These are phyloP conservation scores for Dictyostelium discoideum DNA, from an alignment of 78 protist species.

Conservation along the genomic window dicty_2.7 NC_007089.4:5796501-5797000, in stretches of 20 bases:
- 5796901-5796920: not conserved
- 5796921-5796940: not conserved
- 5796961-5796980: not conserved
- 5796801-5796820: not conserved
- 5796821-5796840: not conserved
- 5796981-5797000: not conserved
- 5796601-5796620: not conserved
- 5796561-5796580: not conserved
- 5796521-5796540: not conserved
- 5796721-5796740: not conserved
- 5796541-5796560: not conserved
- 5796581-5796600: not conserved
- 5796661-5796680: not conserved
- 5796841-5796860: no score
- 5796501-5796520: not conserved
- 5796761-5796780: not conserved
- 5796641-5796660: not conserved
- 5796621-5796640: not conserved
- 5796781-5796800: not conserved
- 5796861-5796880: not conserved
- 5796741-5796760: not conserved
- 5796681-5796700: not conserved
- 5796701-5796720: not conserved
- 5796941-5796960: not conserved
- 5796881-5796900: not conserved